phyloP scores from a whole-genome alignment of 129 eudicot genomes.

The Pittosporum tobira region DNA sequence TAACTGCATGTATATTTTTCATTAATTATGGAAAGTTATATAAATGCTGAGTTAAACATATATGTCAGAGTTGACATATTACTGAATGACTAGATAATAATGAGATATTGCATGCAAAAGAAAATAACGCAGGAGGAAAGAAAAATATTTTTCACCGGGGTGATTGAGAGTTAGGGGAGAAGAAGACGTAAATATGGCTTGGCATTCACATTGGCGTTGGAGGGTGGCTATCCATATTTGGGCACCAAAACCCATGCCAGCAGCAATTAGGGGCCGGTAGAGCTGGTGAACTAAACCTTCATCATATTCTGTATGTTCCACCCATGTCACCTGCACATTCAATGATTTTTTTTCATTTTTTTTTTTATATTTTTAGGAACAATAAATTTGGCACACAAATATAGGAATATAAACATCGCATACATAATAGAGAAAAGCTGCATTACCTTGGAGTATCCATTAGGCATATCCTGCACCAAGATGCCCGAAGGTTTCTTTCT shows the following conservation, averaged over 20 bases:
- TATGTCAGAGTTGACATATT: no score
- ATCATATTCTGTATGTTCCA: conserved; percentile 82
- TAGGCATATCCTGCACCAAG: conserved; percentile 96
- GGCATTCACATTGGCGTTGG: conserved; percentile 92
- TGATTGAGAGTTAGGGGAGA: conserved; percentile 47
- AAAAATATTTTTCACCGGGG: conserved; percentile 26
- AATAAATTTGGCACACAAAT: no score
- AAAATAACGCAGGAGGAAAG: no score
- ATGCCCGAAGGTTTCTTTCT: conserved; percentile 97
- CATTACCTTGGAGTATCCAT: conserved; percentile 97
- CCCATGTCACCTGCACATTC: conserved; percentile 79
- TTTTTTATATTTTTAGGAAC: neutral
- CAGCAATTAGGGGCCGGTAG: conserved; percentile 56
- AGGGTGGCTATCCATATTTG: conserved; percentile 90
- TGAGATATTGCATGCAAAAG: neutral
- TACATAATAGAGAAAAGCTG: no score
- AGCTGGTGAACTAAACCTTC: conserved; percentile 74
- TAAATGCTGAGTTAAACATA: no score
- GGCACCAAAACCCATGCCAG: conserved; percentile 97
- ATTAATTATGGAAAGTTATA: neutral
- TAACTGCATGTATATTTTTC: conserved; percentile 27
- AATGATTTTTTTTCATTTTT: neutral
- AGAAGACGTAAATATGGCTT: conserved; percentile 87
- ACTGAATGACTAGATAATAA: no score
- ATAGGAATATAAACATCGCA: conserved; percentile 92